Evolutionary conservation across 2,329 filamentous ascomycete species (phyloP).

Genomic region (Neofusicoccum umdonicola): DNA sequence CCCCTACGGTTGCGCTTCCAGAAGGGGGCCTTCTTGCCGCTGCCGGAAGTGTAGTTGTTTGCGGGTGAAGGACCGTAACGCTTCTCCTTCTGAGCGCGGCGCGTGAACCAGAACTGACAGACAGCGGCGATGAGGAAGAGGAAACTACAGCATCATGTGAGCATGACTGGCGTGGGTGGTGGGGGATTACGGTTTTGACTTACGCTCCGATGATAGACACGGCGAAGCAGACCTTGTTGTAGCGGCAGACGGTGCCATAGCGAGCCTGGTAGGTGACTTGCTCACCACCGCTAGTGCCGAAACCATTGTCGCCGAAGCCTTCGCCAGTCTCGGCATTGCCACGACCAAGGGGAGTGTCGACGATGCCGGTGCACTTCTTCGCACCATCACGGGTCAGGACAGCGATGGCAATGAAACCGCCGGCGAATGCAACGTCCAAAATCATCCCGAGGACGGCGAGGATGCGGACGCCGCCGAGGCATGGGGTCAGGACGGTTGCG

Average conservation of each 20-base stretch:
- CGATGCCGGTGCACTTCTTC: slow-evolving; percentile 60
- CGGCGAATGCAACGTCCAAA: slow-evolving; percentile 74
- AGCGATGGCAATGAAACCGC: slow-evolving; percentile 78
- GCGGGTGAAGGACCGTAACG: slow-evolving; percentile 64
- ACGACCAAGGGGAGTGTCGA: slow-evolving; percentile 67
- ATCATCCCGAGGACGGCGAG: slow-evolving; percentile 72
- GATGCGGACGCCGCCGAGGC: slow-evolving; percentile 70
- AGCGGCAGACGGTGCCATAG: slow-evolving; percentile 63
- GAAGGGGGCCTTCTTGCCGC: slow-evolving; percentile 48
- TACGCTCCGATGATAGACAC: slow-evolving; percentile 76
- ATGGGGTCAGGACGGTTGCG: slow-evolving; percentile 74
- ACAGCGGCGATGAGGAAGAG: slow-evolving; percentile 73
- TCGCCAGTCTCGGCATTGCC: slow-evolving; percentile 55
- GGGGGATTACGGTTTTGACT: slow-evolving; percentile 29
- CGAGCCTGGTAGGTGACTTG: slow-evolving; percentile 46
- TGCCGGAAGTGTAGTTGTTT: slow-evolving; percentile 67
- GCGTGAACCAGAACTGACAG: slow-evolving; percentile 65
- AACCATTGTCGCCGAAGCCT: slow-evolving; percentile 47
- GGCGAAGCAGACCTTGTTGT: slow-evolving; percentile 75
- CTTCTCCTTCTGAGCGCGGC: slow-evolving; percentile 72
- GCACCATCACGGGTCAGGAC: slow-evolving; percentile 69
- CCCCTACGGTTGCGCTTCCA: slow-evolving; percentile 38
- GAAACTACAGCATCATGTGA: slow-evolving; percentile 47
- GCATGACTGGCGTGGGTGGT: not conserved
- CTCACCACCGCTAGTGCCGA: slow-evolving; percentile 31